A percentile compares a stretch with the other conserved stretches of the same genome.
Evolutionary conservation across 768 basidiomycete species (phyloP).

Genomic region (Pulveroboletus sp.): DNA sequence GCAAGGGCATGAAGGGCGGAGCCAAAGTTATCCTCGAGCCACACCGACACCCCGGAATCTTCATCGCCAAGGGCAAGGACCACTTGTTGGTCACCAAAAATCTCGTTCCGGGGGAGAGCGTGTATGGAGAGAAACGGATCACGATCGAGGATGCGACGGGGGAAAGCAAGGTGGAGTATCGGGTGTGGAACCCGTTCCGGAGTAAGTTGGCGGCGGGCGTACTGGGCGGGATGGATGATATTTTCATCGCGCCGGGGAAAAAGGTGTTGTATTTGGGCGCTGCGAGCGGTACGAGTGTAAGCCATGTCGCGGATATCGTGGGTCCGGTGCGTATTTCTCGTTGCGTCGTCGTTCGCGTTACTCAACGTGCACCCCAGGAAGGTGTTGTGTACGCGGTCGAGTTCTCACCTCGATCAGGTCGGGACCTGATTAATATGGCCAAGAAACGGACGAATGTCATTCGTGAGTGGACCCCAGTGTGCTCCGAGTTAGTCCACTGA

Average conservation of each 20-base stretch:
- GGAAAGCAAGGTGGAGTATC: slow-evolving; percentile 88
- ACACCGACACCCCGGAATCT: slow-evolving; percentile 90
- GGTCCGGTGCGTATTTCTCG: slow-evolving; percentile 67
- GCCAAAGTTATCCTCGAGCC: slow-evolving; percentile 91
- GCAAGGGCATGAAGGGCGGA: slow-evolving; percentile 80
- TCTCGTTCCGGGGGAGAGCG: slow-evolving; percentile 93
- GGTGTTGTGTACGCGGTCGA: slow-evolving; percentile 98
- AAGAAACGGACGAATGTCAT: slow-evolving; percentile 99
- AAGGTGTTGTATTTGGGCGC: slow-evolving; percentile 98
- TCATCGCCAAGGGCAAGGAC: slow-evolving; percentile 97
- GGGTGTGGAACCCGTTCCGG: slow-evolving; percentile 99
- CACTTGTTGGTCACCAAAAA: slow-evolving; percentile 97
- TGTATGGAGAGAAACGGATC: slow-evolving; percentile 98
- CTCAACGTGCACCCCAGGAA: slow-evolving; percentile 47
- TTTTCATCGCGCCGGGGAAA: slow-evolving; percentile 88
- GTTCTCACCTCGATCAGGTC: slow-evolving; percentile 93
- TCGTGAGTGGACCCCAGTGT: slow-evolving; percentile 49
- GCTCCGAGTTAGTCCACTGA: neutral
- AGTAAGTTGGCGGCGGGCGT: slow-evolving; percentile 96
- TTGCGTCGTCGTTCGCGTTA: slow-evolving; percentile 1
- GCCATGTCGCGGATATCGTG: slow-evolving; percentile 98
- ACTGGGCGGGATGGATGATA: slow-evolving; percentile 88
- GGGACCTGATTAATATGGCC: slow-evolving; percentile 98
- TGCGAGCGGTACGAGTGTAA: slow-evolving; percentile 95
- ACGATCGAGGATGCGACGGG: slow-evolving; percentile 72